These are phyloP conservation scores for Microsporum ferrugineum DNA, from an alignment of 2,329 filamentous ascomycete species.

Conservation along the genomic window DNA sequence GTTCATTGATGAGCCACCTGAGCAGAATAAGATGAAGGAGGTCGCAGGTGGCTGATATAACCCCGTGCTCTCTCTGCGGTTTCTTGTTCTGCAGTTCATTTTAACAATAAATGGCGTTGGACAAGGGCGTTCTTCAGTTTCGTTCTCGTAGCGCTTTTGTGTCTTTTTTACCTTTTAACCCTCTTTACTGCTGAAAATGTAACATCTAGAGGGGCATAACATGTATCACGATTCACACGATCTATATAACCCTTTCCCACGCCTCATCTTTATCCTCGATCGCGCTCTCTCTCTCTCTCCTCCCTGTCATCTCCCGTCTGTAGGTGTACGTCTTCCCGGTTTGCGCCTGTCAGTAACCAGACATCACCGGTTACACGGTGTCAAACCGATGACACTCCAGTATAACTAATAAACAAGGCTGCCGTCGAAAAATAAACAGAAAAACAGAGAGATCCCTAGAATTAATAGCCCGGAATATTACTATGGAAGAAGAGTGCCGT, in stretches of 20 bases:
- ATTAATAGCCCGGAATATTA: background rate
- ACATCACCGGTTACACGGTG: background rate
- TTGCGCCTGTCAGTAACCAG: background rate
- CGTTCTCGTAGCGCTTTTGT: background rate
- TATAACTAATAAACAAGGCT: background rate
- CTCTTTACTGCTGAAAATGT: background rate
- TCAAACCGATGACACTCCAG: background rate
- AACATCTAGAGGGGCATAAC: background rate
- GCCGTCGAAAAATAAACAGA: background rate
- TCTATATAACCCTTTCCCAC: background rate
- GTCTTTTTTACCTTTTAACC: background rate
- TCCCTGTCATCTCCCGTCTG: background rate
- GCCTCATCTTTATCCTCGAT: background rate
- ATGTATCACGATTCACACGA: background rate
- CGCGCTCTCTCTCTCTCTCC: background rate
- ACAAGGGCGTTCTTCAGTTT: background rate
- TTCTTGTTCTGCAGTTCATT: background rate
- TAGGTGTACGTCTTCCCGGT: background rate
- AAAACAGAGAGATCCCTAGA: background rate
- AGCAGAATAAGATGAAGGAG: constrained; percentile 69
- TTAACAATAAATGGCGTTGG: background rate
- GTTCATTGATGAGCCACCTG: constrained; percentile 86
- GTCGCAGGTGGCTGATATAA: constrained; percentile 43
- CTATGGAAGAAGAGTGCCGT: background rate
- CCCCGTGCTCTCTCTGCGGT: background rate